Percentiles rank a stretch among this genome's conserved stretches.
Conservation (phyloP, 371 early-diverging fungal species). For the Vittaforma corneae region DNA sequence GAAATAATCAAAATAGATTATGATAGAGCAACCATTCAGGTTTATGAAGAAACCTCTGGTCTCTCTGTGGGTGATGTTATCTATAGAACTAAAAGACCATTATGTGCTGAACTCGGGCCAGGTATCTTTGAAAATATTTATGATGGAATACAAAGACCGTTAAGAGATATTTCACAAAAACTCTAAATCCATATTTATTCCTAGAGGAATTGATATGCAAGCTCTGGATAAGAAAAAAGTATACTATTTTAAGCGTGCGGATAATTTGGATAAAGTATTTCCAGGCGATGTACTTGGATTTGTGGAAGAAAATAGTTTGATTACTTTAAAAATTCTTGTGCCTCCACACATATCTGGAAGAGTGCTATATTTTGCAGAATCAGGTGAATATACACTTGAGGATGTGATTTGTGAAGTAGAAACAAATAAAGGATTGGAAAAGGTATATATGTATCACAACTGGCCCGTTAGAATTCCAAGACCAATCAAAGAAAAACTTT, state of each 20-base stretch:
- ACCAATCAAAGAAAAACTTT: slow-evolving; percentile 85
- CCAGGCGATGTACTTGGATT: slow-evolving; percentile 92
- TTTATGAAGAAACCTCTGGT: slow-evolving; percentile 99
- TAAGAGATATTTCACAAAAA: slow-evolving; percentile 82
- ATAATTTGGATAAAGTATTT: slow-evolving; percentile 84
- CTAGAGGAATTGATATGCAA: slow-evolving; percentile 88
- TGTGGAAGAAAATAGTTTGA: slow-evolving; percentile 86
- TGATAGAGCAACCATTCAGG: slow-evolving; percentile 95
- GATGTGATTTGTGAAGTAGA: slow-evolving; percentile 84
- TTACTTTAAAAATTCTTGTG: slow-evolving; percentile 75
- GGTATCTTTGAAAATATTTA: slow-evolving; percentile 94
- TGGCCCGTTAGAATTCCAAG: slow-evolving; percentile 98
- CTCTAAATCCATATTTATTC: slow-evolving; percentile 91
- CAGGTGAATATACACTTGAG: slow-evolving; percentile 78
- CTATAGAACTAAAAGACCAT: slow-evolving; percentile 82
- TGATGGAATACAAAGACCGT: slow-evolving; percentile 98
- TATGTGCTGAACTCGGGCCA: slow-evolving; percentile 97
- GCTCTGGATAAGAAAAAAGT: slow-evolving; percentile 75
- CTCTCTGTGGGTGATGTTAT: slow-evolving; percentile 96
- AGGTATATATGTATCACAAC: slow-evolving; percentile 83
- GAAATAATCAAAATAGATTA: slow-evolving; percentile 98
- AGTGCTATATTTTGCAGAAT: slow-evolving; percentile 80
- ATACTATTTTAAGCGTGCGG: slow-evolving; percentile 84
- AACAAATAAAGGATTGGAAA: slow-evolving; percentile 72
- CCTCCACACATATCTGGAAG: slow-evolving; percentile 85